phyloP scores from a whole-genome alignment of 2,329 filamentous ascomycete species.

The Ophiobolus disseminans region DNA sequence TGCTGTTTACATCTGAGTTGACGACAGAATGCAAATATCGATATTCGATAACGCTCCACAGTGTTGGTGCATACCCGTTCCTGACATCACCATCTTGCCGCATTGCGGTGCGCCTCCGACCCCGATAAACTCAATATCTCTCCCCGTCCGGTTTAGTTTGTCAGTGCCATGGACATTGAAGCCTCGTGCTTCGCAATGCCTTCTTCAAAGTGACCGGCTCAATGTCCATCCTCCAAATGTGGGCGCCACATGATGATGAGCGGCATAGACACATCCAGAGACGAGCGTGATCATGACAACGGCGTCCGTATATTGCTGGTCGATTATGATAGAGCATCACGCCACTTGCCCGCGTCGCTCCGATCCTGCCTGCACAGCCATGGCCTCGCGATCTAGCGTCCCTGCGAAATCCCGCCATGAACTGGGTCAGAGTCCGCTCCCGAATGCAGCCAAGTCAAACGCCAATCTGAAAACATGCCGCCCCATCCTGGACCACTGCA shows the following conservation, averaged over 20 bases:
- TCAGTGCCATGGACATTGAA: too few species aligned
- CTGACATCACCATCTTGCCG: slow-evolving; percentile 3
- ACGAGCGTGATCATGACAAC: background rate
- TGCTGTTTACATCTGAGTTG: background rate
- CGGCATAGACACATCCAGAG: background rate
- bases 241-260: background rate
- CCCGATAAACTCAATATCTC: background rate
- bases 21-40: background rate
- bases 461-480: slow-evolving; percentile 5
- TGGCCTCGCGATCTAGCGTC: background rate
- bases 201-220: slow-evolving; percentile 1
- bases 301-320: background rate
- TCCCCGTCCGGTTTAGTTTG: too few species aligned
- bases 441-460: slow-evolving; percentile 6
- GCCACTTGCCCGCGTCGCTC: background rate
- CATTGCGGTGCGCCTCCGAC: background rate
- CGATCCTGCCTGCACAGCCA: background rate
- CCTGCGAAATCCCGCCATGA: background rate
- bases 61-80: background rate
- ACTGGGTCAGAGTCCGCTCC: slow-evolving; percentile 1
- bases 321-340: background rate
- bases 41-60: background rate
- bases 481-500: slow-evolving; percentile 8
- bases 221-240: background rate
- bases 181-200: too few species aligned